Percentiles rank a stretch among this genome's conserved stretches.
Conservation (phyloP, 495 filamentous ascomycete species). For the Mytilinidion resinicola region DNA sequence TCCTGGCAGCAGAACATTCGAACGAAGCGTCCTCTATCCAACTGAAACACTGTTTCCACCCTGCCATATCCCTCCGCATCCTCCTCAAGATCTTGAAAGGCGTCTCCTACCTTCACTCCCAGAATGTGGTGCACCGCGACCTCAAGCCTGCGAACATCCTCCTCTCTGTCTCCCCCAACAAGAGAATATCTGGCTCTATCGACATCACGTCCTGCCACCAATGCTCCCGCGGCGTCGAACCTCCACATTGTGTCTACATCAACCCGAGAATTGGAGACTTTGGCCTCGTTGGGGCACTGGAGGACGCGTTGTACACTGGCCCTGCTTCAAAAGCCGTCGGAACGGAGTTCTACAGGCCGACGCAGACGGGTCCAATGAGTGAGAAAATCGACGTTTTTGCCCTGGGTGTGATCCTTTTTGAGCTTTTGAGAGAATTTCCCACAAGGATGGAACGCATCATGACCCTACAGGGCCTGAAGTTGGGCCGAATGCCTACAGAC, state of each 20-base stretch:
- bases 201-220: conserved; percentile 33
- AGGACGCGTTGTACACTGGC: not conserved
- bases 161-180: conserved; percentile 26
- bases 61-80: conserved; percentile 29
- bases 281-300: conserved; percentile 33
- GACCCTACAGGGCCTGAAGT: conserved; percentile 5
- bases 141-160: conserved; percentile 47
- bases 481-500: conserved; percentile 9
- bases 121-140: conserved; percentile 42
- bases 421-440: conserved; percentile 33
- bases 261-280: conserved; percentile 37
- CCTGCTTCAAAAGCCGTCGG: conserved; percentile 28
- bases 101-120: conserved; percentile 35
- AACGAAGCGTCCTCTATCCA: not conserved
- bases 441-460: conserved; percentile 29
- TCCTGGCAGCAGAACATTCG: conserved; percentile 24
- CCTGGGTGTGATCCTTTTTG: conserved; percentile 39
- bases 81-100: conserved; percentile 35
- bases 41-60: conserved; percentile 41
- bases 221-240: conserved; percentile 20
- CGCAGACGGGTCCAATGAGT: not conserved
- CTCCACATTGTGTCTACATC: conserved; percentile 8
- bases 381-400: conserved; percentile 40
- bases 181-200: conserved; percentile 28
- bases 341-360: conserved; percentile 35